A percentile compares a stretch with the other conserved stretches of the same genome.
phyloP scores from a whole-genome alignment of 1,284 basidiomycete genomes.

The Phellinidium pouzarii region DNA sequence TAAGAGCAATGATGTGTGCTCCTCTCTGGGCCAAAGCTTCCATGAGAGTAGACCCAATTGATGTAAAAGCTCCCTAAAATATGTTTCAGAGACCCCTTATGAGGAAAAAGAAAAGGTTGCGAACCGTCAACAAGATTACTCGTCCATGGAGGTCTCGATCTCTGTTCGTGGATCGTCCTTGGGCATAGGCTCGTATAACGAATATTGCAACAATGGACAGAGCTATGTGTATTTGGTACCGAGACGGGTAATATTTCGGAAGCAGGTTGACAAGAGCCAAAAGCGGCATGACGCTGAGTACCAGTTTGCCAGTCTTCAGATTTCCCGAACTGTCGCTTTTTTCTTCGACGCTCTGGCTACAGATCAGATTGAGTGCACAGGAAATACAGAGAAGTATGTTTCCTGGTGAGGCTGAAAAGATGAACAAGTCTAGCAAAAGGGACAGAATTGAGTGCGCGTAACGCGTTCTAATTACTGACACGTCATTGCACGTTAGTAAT shows the following conservation, averaged over 20 bases:
- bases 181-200: slow-evolving; percentile 49
- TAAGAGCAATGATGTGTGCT: slow-evolving; percentile 68
- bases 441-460: too few relatives aligned
- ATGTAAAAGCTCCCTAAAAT: slow-evolving; percentile 62
- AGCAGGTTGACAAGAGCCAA: slow-evolving; percentile 6
- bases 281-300: slow-evolving; percentile 9
- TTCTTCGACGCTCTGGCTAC: too few relatives aligned
- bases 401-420: too few relatives aligned
- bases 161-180: slow-evolving; percentile 59
- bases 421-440: too few relatives aligned
- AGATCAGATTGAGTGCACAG: too few relatives aligned
- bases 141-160: slow-evolving; percentile 70
- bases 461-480: too few relatives aligned
- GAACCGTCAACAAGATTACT: slow-evolving; percentile 61
- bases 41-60: slow-evolving; percentile 59
- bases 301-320: too few relatives aligned
- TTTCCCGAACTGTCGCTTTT: too few relatives aligned
- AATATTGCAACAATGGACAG: slow-evolving; percentile 37
- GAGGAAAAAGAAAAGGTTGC: slow-evolving; percentile 20
- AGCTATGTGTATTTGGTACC: slow-evolving; percentile 44
- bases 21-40: slow-evolving; percentile 61
- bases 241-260: slow-evolving; percentile 25
- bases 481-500: too few relatives aligned
- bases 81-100: slow-evolving; percentile 3
- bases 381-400: too few relatives aligned